phyloP scores from a whole-genome alignment of 352 stramenopile genomes.

The Globisporangium okanoganense region DNA sequence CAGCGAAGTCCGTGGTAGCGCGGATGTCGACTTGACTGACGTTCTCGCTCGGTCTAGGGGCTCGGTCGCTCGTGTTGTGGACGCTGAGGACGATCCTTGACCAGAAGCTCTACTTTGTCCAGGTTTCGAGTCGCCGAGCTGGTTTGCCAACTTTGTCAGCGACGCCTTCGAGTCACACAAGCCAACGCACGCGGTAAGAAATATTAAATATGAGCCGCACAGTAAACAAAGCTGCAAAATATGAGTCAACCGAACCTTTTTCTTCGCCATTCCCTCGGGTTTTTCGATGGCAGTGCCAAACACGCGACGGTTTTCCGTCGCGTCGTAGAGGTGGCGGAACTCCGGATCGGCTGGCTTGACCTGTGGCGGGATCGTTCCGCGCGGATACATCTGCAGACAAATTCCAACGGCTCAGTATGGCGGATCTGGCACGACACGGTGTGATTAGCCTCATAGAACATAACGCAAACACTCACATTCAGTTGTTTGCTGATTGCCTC shows the following conservation, averaged over 20 bases:
- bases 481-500: background rate
- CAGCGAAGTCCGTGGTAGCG: background rate
- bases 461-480: constrained; percentile 1
- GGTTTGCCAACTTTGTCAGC: background rate
- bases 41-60: background rate
- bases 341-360: constrained; percentile 46
- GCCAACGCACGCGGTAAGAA: background rate
- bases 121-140: background rate
- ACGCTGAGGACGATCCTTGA: background rate
- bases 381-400: constrained; percentile 26
- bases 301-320: constrained; percentile 26
- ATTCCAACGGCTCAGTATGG: background rate
- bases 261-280: background rate
- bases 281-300: background rate
- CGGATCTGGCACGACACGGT: no score
- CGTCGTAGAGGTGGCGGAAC: constrained; percentile 45
- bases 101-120: background rate
- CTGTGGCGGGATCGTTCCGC: constrained; percentile 43
- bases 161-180: constrained; percentile 1
- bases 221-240: background rate
- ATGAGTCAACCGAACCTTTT: constrained; percentile 1
- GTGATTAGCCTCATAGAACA: background rate
- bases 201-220: background rate
- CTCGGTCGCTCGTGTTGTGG: background rate
- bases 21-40: constrained; percentile 2